Base-by-base conservation (phyloP, 495 filamentous ascomycete genomes). In the Penicillium coffeae region DNA sequence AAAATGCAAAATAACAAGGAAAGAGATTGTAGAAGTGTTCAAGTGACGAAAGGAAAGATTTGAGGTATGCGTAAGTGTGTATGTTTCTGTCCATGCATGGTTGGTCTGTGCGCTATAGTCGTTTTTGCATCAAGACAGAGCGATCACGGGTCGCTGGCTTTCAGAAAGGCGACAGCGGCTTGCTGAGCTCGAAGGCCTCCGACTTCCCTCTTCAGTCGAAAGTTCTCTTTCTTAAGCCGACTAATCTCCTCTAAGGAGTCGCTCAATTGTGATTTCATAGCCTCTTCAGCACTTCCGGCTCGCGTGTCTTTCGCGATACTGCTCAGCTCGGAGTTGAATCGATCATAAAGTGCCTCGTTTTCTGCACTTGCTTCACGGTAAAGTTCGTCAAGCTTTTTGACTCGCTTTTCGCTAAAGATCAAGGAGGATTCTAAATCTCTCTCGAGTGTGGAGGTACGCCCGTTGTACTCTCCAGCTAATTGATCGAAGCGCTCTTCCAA, bases 301-400 rank as follows among this genome's bases (percentile, higher is more conserved):
- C 85, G 86, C 27, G 93, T 76, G 8, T 83, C 86, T 58, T 80
- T 85, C 15, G 88, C 74, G 45, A 96, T 85, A 73, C 88, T 90
- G 44, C 79, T 87, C 38, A 98, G 69, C 62, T 98, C 93, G 19
- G 81, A 77, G 55, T 96, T 96, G 72, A 96, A 96, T 52, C 85
- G 87, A 54, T 91, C 88, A 63, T 96, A 96, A 33, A 96, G 74
- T 40, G 93, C 81, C 67, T 96, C 92, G 54, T 96, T 98, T 72
- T 97, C 93, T 0, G 88, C 88, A 59, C 83, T 92, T 14, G 84
- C 81, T 56, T 95, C 87, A 49, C 89, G 87, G 68, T 94, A 93
- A 30, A 95, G 68, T 64, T 93, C 88, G 62, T 96, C 91, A 27
- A 96, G 79, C 34, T 88, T 86, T 57, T 83, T 86, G 36, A 84